These are phyloP conservation scores for Phytopythium cucurbitacearum DNA, from an alignment of 352 stramenopile genomes.

Conservation along the genomic window DNA sequence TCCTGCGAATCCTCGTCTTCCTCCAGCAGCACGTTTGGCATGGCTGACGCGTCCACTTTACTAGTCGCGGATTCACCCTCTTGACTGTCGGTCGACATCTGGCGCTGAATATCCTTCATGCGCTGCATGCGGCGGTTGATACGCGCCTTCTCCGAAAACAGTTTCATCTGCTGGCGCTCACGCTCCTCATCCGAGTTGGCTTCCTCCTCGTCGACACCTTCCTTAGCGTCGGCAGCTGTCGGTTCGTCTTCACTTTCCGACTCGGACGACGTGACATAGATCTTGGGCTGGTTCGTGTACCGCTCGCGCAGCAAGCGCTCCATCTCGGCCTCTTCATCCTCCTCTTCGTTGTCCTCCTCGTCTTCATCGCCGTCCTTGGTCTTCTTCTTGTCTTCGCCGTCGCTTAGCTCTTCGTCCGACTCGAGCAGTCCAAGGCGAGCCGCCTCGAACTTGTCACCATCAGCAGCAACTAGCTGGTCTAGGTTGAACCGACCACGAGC, in stretches of 20 bases:
- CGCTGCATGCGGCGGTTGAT: conserved; percentile 85
- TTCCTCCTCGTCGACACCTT: conserved; percentile 33
- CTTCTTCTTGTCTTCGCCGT: conserved; percentile 35
- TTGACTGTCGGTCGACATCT: conserved; percentile 41
- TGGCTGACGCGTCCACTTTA: conserved; percentile 10
- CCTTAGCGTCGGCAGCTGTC: conserved; percentile 13
- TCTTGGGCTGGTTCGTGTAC: conserved; percentile 73
- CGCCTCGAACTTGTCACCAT: conserved; percentile 73
- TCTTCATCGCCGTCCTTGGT: conserved; percentile 32
- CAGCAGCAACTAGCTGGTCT: conserved; percentile 73
- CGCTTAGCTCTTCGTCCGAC: conserved; percentile 74
- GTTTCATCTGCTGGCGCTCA: conserved; percentile 81
- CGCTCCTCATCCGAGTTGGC: conserved; percentile 75
- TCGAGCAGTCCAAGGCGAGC: conserved; percentile 73
- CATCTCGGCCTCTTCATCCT: conserved; percentile 82
- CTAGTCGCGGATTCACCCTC: conserved; percentile 23
- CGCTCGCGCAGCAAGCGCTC: conserved; percentile 72
- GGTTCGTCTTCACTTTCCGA: conserved; percentile 62
- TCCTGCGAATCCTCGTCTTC: conserved; percentile 80
- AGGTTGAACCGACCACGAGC: conserved; percentile 82
- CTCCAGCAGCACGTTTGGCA: conserved; percentile 65
- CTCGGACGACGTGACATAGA: conserved; percentile 87
- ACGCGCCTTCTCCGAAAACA: conserved; percentile 74
- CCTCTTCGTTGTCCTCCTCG: conserved; percentile 32
- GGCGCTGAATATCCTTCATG: conserved; percentile 76